phyloP scores from a whole-genome alignment of 768 basidiomycete species.

The Sistotremastrum suecicum region DNA sequence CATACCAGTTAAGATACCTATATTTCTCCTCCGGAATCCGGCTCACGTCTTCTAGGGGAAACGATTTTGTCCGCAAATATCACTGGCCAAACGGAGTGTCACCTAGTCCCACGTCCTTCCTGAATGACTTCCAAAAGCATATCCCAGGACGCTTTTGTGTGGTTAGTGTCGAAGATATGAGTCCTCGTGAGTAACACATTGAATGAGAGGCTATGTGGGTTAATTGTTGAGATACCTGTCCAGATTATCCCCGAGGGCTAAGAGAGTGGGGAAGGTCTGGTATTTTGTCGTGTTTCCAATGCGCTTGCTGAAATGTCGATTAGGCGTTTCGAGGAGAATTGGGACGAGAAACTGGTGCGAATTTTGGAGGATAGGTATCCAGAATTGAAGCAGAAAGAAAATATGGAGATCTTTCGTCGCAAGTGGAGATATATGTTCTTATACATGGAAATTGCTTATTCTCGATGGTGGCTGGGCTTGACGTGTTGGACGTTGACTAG shows the following conservation, averaged over 20 bases:
- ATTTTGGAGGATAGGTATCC: slow-evolving; percentile 5
- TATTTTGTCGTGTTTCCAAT: neutral
- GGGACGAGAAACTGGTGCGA: neutral
- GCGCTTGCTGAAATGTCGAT: no score
- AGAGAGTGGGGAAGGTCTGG: slow-evolving; percentile 20
- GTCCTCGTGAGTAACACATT: slow-evolving; percentile 6
- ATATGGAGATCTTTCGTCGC: slow-evolving; percentile 22
- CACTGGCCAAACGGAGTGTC: slow-evolving; percentile 16
- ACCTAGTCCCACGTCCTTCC: slow-evolving; percentile 12
- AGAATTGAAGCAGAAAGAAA: slow-evolving; percentile 8
- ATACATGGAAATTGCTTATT: slow-evolving; percentile 11
- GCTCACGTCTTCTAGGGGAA: slow-evolving; percentile 6
- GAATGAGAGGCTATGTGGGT: neutral
- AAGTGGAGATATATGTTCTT: slow-evolving; percentile 21
- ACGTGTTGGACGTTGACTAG: no score
- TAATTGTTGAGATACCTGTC: neutral
- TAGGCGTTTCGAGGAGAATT: slow-evolving; percentile 9
- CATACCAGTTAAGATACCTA: slow-evolving; percentile 9
- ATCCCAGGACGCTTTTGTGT: slow-evolving; percentile 11
- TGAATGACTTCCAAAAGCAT: slow-evolving; percentile 7
- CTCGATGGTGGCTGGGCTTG: slow-evolving; percentile 1
- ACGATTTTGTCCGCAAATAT: slow-evolving; percentile 16
- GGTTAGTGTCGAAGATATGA: slow-evolving; percentile 12
- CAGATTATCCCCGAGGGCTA: slow-evolving; percentile 12
- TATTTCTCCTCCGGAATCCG: neutral